A percentile compares a stretch with the other conserved stretches of the same genome.
phyloP scores from a whole-genome alignment of 2,329 filamentous ascomycete species.

The Lomentospora prolificans region DNA sequence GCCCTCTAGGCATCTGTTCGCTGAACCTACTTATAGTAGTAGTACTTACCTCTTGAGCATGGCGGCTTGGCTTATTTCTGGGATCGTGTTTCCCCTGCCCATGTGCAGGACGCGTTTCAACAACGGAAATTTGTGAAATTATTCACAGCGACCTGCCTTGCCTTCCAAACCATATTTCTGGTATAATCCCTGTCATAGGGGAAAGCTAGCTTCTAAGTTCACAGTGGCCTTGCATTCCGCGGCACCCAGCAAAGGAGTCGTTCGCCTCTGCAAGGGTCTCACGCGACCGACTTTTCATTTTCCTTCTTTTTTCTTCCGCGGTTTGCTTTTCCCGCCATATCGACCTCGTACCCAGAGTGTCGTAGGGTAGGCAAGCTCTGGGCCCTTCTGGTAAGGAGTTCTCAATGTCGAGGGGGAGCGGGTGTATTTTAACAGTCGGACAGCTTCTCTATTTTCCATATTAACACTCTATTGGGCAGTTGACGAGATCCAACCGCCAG shows the following conservation, averaged over 20 bases:
- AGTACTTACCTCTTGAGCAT: not conserved
- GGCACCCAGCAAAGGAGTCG: too few species aligned
- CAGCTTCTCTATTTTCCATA: conserved; percentile 6
- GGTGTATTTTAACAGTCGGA: not conserved
- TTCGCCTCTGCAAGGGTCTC: not conserved
- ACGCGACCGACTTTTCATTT: too few species aligned
- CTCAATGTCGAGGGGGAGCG: not conserved
- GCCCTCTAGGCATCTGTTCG: not conserved
- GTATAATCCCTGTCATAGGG: not conserved
- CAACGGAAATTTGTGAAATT: not conserved
- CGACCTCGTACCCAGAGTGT: not conserved
- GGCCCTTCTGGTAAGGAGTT: not conserved
- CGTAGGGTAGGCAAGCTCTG: not conserved
- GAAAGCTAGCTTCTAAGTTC: not conserved
- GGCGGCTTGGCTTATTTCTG: not conserved
- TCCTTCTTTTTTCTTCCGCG: not conserved
- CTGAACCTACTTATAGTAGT: too few species aligned
- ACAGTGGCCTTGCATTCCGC: not conserved
- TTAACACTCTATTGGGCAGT: conserved; percentile 6
- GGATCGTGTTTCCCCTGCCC: not conserved
- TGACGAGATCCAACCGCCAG: not conserved
- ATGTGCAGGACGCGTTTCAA: not conserved
- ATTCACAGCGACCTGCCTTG: not conserved
- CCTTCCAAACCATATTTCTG: not conserved
- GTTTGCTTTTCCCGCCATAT: too few species aligned